phyloP scores from a whole-genome alignment of 1,139 yeast genomes.

The Saccharomyces hybrid region DNA sequence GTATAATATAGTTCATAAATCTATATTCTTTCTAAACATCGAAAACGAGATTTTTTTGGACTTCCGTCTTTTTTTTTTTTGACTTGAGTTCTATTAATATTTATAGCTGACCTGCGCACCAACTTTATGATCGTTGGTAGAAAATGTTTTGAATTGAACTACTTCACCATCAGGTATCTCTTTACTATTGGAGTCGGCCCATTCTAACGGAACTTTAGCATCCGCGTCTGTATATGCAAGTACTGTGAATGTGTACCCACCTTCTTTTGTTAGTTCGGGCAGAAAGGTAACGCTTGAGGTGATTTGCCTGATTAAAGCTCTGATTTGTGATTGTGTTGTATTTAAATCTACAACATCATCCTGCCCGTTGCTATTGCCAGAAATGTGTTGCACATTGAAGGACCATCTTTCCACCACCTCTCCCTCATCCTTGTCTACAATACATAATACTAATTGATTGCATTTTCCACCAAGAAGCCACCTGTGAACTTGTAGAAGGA shows the following conservation, averaged over 20 bases:
- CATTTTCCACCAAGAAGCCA: constrained; percentile 77
- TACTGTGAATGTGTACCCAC: constrained; percentile 74
- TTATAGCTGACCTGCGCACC: constrained; percentile 69
- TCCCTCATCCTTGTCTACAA: constrained; percentile 58
- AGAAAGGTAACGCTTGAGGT: constrained; percentile 83
- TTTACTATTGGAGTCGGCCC: constrained; percentile 75
- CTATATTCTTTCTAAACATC: too few relatives aligned
- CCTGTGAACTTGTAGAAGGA: constrained; percentile 67
- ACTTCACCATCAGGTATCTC: constrained; percentile 49
- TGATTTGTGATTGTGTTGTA: constrained; percentile 66
- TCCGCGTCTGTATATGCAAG: constrained; percentile 75
- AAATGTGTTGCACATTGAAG: constrained; percentile 46
- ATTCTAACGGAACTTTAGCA: constrained; percentile 70
- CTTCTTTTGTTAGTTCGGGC: constrained; percentile 58
- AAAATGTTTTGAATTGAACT: constrained; percentile 63
- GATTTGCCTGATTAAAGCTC: constrained; percentile 79
- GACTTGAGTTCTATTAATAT: not conserved
- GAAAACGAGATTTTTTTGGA: too few relatives aligned
- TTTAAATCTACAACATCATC: constrained; percentile 22
- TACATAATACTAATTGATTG: constrained; percentile 61
- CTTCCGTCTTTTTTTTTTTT: too few relatives aligned
- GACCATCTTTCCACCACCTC: constrained; percentile 84
- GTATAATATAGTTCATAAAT: too few relatives aligned
- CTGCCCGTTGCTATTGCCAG: constrained; percentile 31
- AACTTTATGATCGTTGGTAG: constrained; percentile 62